Percentiles rank a stretch among this genome's conserved stretches.
These are phyloP conservation scores for Kwoniella dendrophila DNA, from an alignment of 768 basidiomycete genomes.

Conservation along the genomic window DNA sequence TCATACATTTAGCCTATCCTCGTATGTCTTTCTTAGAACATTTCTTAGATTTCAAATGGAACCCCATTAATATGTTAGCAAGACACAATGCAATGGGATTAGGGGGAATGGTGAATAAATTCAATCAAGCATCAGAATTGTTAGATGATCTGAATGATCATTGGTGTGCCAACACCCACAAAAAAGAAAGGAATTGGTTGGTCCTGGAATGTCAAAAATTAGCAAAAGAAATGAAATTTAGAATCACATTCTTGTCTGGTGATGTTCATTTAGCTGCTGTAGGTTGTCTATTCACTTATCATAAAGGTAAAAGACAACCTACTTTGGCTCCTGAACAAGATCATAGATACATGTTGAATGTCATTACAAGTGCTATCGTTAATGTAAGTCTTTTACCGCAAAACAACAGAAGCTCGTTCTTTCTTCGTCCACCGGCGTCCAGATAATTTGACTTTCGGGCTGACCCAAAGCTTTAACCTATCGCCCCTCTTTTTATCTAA, in stretches of 20 bases:
- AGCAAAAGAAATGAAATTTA: conserved; percentile 65
- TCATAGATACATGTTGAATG: conserved; percentile 85
- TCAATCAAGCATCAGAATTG: conserved; percentile 68
- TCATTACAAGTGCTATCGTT: conserved; percentile 73
- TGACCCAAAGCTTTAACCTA: too few relatives aligned
- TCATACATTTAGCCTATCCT: conserved; percentile 71
- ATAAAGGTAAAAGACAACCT: conserved; percentile 27
- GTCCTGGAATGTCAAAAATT: conserved; percentile 76
- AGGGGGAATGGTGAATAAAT: conserved; percentile 64
- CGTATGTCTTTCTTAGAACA: conserved; percentile 72
- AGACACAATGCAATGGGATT: conserved; percentile 69
- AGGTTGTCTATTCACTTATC: conserved; percentile 55
- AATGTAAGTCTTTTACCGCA: conserved; percentile 16
- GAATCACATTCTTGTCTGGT: conserved; percentile 85
- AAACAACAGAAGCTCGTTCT: too few relatives aligned
- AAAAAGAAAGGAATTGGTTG: conserved; percentile 90
- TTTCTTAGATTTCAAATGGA: conserved; percentile 75
- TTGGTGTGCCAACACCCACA: conserved; percentile 72
- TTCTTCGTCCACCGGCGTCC: background rate
- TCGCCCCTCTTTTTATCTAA: conserved; percentile 58
- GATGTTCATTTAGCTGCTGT: conserved; percentile 93
- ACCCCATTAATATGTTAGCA: conserved; percentile 78
- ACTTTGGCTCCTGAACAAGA: conserved; percentile 66
- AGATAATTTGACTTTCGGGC: too few relatives aligned
- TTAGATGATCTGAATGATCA: conserved; percentile 93